Base-by-base conservation (phyloP, 2,329 filamentous ascomycete genomes). In the Atkinsonella texensis region DNA sequence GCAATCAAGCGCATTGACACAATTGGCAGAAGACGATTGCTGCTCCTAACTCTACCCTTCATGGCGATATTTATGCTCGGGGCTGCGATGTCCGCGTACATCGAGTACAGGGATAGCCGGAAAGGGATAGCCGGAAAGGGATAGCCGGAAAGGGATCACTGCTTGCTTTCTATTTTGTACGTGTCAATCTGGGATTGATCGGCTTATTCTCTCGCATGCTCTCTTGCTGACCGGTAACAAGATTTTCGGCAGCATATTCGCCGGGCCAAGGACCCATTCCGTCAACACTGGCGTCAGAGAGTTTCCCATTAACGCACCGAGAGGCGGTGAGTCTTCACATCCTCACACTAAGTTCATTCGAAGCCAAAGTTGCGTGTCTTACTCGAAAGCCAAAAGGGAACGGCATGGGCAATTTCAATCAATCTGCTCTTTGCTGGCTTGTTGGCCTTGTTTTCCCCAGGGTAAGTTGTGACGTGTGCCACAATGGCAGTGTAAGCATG, bases 221-320 rank as follows among this genome's bases (percentile, higher is more conserved):
- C 28, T 28, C 7, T 28, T 10, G 3, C 48, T 43, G 15, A 44
- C 32, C 13, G 13, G 33, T 18, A 39, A 17, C 12, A 65, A 62
- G 72, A 3, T 73, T 73, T 49, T 63, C 69, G 1, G 66, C 69
- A 0, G 65, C 63, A 1, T 74, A 74, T 55, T 70, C 70, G 1
- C 71, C 71, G 7, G 61, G 60, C 10, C 45, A 66, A 54, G 73
- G 73, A 0, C 74, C 74, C 0, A 74, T 75, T 11, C 71, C 73
- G 0, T 76, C 75, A 46, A 76, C 72, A 2, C 63, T 76, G 17
- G 74, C 73, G 12, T 73, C 73, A 3, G 74, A 76, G 56, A 71
- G 70, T 47, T 77, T 76, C 52, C 73, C 74, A 0, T 59, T 75
- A 1, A 71, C 70, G 4, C 70, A 76, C 54, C 66, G 74, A 53